Percentiles rank a stretch among this genome's conserved stretches.
These are phyloP conservation scores for Phytopythium oedochilum DNA, from an alignment of 352 stramenopile genomes.

Conservation along the genomic window DNA sequence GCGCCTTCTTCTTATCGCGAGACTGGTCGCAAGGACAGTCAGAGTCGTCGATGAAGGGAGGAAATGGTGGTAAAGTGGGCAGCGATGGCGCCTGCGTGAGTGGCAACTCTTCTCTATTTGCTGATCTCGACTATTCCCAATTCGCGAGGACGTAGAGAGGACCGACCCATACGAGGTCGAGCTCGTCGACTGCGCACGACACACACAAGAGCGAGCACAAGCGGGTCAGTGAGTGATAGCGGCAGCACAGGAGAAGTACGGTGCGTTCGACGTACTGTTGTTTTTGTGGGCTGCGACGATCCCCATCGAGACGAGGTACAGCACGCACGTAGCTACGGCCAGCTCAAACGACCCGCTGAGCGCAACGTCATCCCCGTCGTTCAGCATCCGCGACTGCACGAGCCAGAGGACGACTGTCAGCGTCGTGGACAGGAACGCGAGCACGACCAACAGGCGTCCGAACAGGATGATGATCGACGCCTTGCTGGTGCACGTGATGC, in stretches of 20 bases:
- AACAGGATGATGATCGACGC: conserved; percentile 42
- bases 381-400: conserved; percentile 35
- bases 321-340: conserved; percentile 29
- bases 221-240: no score
- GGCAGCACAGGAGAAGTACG: no score
- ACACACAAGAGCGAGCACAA: no score
- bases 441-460: conserved; percentile 34
- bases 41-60: no score
- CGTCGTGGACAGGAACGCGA: conserved; percentile 37
- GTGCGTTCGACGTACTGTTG: no score
- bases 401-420: conserved; percentile 56
- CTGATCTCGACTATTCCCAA: no score
- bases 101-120: no score
- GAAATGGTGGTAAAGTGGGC: no score
- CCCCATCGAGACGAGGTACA: conserved; percentile 35
- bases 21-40: no score
- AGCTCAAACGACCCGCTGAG: conserved; percentile 54
- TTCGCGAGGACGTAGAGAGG: not conserved
- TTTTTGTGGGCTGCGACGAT: conserved; percentile 18
- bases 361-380: conserved; percentile 48
- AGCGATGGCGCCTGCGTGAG: no score
- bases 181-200: not conserved
- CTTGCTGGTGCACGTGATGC: conserved; percentile 67
- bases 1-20: no score
- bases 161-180: not conserved